Evolutionary conservation across 1,284 basidiomycete species (phyloP).

Genomic region (Volvariella surrecta): DNA sequence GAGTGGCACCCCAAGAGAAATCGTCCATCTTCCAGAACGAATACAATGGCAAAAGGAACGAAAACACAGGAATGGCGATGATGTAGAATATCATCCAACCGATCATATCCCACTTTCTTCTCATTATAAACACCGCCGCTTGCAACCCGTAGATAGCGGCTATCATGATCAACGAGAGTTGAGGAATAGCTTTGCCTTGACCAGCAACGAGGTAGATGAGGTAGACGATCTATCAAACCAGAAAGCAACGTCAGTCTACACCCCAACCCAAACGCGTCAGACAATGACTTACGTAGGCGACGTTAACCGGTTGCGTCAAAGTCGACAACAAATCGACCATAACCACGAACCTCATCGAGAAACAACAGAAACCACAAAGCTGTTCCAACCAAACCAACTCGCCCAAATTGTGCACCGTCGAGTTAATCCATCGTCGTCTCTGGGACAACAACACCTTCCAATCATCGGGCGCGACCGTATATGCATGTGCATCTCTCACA

Average conservation of each 20-base stretch:
- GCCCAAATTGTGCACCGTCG: conserved; percentile 94
- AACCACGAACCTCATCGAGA: conserved; percentile 98
- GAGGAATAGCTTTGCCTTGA: conserved; percentile 58
- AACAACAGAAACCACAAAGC: conserved; percentile 95
- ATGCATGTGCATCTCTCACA: conserved; percentile 87
- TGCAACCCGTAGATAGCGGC: conserved; percentile 91
- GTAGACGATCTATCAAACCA: conserved; percentile 69
- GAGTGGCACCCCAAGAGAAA: conserved; percentile 96
- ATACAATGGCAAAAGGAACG: conserved; percentile 90
- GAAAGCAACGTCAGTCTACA: conserved; percentile 9
- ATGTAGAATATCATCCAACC: conserved; percentile 98
- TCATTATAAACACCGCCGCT: conserved; percentile 78
- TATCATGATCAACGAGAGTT: conserved; percentile 84
- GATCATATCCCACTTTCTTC: conserved; percentile 92
- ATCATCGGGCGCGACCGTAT: conserved; percentile 86
- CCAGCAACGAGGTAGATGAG: conserved; percentile 72
- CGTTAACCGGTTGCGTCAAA: conserved; percentile 85
- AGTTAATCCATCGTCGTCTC: conserved; percentile 99
- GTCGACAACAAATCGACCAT: conserved; percentile 92
- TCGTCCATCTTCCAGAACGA: conserved; percentile 99
- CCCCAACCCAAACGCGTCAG: conserved; percentile 1
- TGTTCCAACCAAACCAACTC: conserved; percentile 91
- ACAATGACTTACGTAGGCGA: conserved; percentile 73
- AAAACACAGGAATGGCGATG: conserved; percentile 85
- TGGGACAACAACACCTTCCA: conserved; percentile 96